Evolutionary conservation across 805 yeast genomes (phyloP).

Genomic region (Ogataea ramenticola): DNA sequence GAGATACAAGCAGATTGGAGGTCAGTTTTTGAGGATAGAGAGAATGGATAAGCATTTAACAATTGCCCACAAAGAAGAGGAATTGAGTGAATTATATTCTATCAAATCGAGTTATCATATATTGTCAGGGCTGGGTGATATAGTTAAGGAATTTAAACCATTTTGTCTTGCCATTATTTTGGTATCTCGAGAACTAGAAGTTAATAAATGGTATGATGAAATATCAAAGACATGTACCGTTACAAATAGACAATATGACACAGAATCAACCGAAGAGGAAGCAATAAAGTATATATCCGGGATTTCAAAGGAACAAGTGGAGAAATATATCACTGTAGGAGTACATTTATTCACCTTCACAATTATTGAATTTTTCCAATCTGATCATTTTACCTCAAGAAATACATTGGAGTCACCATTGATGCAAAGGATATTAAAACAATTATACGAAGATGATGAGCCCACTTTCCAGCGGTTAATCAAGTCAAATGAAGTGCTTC

Average conservation of each 20-base stretch:
- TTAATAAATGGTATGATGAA: slow-evolving; percentile 41
- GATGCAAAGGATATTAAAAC: slow-evolving; percentile 26
- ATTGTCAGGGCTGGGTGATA: slow-evolving; percentile 29
- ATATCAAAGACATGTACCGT: slow-evolving; percentile 34
- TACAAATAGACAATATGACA: slow-evolving; percentile 28
- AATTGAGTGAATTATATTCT: slow-evolving; percentile 25
- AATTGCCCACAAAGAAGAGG: slow-evolving; percentile 24
- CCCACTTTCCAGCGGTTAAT: neutral
- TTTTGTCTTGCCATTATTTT: slow-evolving; percentile 42
- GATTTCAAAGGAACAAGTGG: slow-evolving; percentile 17
- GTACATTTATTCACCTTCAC: slow-evolving; percentile 35
- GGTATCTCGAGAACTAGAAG: slow-evolving; percentile 42
- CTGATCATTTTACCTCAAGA: slow-evolving; percentile 40
- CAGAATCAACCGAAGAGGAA: slow-evolving; percentile 17
- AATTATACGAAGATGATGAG: slow-evolving; percentile 16
- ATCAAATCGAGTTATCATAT: slow-evolving; percentile 37
- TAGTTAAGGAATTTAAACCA: slow-evolving; percentile 29
- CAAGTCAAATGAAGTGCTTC: neutral
- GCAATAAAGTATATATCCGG: slow-evolving; percentile 28
- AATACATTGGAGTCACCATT: slow-evolving; percentile 40
- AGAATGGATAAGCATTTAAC: slow-evolving; percentile 43
- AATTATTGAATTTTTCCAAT: slow-evolving; percentile 45
- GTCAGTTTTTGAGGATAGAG: slow-evolving; percentile 39
- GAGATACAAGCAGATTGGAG: slow-evolving; percentile 37
- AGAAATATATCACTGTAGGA: slow-evolving; percentile 34